A percentile compares a stretch with the other conserved stretches of the same genome.
Conservation (phyloP, 495 filamentous ascomycete genomes). For the Darksidea phi region DNA sequence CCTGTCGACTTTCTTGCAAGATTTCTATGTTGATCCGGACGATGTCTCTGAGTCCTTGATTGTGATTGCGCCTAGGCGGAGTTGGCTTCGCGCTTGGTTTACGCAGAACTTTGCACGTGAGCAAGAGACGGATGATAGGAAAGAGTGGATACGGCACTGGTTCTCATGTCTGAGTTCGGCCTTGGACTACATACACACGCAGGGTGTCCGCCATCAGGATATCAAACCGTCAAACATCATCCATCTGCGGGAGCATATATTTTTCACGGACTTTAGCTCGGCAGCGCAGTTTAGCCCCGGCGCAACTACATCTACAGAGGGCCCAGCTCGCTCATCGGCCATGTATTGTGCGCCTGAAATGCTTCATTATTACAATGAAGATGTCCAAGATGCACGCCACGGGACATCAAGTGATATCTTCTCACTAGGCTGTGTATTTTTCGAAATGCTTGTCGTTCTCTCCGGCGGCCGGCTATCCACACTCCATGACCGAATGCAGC, state of each 20-base stretch:
- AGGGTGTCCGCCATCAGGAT: constrained; percentile 13
- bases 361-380: background rate
- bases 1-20: background rate
- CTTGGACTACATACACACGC: constrained; percentile 5
- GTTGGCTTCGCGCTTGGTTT: background rate
- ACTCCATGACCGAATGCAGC: too few species aligned
- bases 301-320: constrained; percentile 10
- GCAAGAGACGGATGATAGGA: background rate
- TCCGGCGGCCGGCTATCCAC: background rate
- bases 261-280: constrained; percentile 20
- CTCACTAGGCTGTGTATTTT: background rate
- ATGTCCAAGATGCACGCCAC: background rate
- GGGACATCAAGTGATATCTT: background rate
- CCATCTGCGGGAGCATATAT: background rate
- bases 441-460: background rate
- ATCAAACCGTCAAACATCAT: constrained; percentile 21
- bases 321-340: background rate
- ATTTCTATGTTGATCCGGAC: background rate
- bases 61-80: too few species aligned
- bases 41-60: background rate
- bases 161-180: constrained; percentile 5
- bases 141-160: constrained; percentile 2
- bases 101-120: background rate
- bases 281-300: background rate
- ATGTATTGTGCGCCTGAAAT: constrained; percentile 17